Evolutionary conservation across 2,329 filamentous ascomycete species (phyloP), one percentile per base, ranked within the genome.

Genomic region (Clathrospora elynae): DNA sequence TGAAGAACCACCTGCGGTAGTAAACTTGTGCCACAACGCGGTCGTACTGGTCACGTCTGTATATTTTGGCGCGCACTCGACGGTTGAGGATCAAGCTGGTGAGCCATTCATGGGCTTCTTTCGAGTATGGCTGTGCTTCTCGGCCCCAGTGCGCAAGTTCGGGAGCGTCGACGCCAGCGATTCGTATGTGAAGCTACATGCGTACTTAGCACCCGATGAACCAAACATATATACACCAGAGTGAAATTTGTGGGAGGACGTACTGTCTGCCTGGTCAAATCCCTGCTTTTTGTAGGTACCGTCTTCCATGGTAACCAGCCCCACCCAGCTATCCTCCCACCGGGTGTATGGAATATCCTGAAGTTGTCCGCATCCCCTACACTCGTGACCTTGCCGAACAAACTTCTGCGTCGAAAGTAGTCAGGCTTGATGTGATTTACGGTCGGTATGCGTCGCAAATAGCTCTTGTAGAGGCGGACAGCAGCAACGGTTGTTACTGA

Each of bases 341-440:
- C 92, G 0, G 93, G 93, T 0, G 90, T 97, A 70, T 99, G 93
- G 68, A 87, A 99, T 33, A 99, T 70, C 57, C 93, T 87, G 69
- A 99, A 96, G 66, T 92, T 92, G 71, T 99, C 93, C 3, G 90
- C 95, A 77, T 99, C 93, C 28, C 95, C 93, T 16, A 99, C 93
- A 57, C 88, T 90, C 9, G 92, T 96, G 28, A 97, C 93, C 49
- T 81, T 81, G 10, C 93, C 93, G 58, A 92, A 87, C 28, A 99
- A 66, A 56, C 83, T 91, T 57, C 88, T 80, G 48, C 77, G 84
- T 31, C 88, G 83, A 66, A 92, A 92, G 64, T 85, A 86, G 8
- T 77, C 75, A 2, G 89, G 87, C 33, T 83, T 83, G 56, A 99
- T 86, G 65, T 90, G 80, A 16, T 81, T 77, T 23, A 88, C 82